Base-by-base conservation (phyloP, 805 yeast species). In the Candida nanaspora region DNA sequence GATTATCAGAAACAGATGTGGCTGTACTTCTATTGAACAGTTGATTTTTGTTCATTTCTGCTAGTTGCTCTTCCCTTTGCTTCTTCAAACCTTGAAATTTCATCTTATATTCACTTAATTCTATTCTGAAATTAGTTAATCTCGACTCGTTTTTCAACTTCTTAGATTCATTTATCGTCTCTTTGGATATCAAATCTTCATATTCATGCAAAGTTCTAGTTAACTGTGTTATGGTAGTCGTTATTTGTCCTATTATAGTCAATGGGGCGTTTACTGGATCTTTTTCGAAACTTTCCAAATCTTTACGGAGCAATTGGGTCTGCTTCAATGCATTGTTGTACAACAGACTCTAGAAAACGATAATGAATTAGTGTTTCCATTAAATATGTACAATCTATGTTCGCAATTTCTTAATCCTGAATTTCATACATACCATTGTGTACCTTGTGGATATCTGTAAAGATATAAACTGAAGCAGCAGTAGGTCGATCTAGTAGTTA, bases 251-350 rank as follows among this genome's bases (percentile, higher is more conserved):
- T 44, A 59, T 45, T 30, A 56, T 39, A 1, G 95, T 79, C 42
- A 85, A 65, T 18, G 94, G 93, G 1, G 94, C 74, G 3, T 80
- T 71, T 14, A 76, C 70, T 9, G 86, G 70, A 45, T 82, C 77
- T 35, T 70, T 65, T 53, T 82, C 89, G 48, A 91, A 81, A 39
- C 67, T 62, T 16, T 73, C 68, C 37, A 91, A 62, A 51, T 88
- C 96, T 45, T 75, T 74, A 43, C 79, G 74, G 39, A 91, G 64
- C 22, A 80, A 70, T 51, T 78, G 86, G 25, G 87, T 77, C 61
- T 89, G 96, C 60, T 86, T 87, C 41, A 84, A 70, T 8, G 95
- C 96, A 60, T 86, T 95, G 63, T 86, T 91, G 65, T 82, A 87
- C 39, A 89, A 69, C 22, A 95, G 80, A 63, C 88, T 89, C 98